Evolutionary conservation across 768 basidiomycete species (phyloP).

Genomic region (Hericium erinaceus): DNA sequence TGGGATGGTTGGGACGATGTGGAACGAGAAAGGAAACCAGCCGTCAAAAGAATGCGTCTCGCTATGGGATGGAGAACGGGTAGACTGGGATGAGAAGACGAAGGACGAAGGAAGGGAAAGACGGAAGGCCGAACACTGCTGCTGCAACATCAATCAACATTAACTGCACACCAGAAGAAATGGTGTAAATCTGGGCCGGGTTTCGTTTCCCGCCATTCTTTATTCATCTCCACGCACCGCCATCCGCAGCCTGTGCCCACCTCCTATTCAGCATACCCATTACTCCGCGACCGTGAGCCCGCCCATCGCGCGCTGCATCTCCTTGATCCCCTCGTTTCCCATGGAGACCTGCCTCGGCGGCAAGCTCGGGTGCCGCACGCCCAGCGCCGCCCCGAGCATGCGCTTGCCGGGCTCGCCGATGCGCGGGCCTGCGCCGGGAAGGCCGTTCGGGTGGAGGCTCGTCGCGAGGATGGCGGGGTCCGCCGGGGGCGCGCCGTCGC

Average conservation of each 20-base stretch:
- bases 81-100: neutral
- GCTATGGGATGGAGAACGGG: neutral
- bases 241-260: neutral
- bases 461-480: conserved; percentile 66
- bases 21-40: neutral
- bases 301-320: conserved; percentile 70
- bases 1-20: neutral
- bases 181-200: no score
- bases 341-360: conserved; percentile 36
- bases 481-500: conserved; percentile 35
- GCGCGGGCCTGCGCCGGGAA: conserved; percentile 43
- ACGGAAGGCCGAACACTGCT: neutral
- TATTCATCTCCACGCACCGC: neutral
- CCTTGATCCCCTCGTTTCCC: conserved; percentile 43
- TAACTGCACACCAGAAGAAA: neutral
- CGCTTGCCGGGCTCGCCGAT: conserved; percentile 86
- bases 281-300: conserved; percentile 67
- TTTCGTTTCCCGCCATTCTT: no score
- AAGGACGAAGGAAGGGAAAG: neutral
- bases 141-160: neutral
- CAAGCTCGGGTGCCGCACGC: conserved; percentile 71
- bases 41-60: neutral
- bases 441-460: conserved; percentile 31
- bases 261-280: conserved; percentile 13
- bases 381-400: conserved; percentile 82